phyloP scores from a whole-genome alignment of 768 basidiomycete genomes.

The Sarcomyxa edulis region DNA sequence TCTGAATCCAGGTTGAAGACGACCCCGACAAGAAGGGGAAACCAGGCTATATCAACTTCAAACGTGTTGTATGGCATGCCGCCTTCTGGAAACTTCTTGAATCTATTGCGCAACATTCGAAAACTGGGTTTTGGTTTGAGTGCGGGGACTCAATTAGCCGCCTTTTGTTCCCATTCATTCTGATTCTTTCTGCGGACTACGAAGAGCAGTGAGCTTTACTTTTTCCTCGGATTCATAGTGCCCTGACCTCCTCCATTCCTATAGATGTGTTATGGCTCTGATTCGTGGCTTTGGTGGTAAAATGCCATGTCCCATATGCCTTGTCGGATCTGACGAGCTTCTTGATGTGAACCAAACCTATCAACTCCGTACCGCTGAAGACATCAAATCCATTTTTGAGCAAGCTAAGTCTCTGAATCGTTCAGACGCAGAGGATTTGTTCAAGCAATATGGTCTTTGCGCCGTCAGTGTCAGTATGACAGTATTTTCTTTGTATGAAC shows the following conservation, averaged over 20 bases:
- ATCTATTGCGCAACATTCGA: constrained; percentile 12
- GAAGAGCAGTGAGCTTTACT: constrained; percentile 37
- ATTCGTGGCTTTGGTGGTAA: constrained; percentile 21
- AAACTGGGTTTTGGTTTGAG: constrained; percentile 14
- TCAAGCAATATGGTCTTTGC: constrained; percentile 17
- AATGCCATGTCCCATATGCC: constrained; percentile 33
- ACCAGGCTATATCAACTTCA: constrained; percentile 22
- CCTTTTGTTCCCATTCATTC: constrained; percentile 27
- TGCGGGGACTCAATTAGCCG: constrained; percentile 23
- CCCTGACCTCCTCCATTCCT: background rate
- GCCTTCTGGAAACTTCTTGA: constrained; percentile 25
- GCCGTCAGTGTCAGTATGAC: constrained; percentile 15
- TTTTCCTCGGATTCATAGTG: constrained; percentile 1
- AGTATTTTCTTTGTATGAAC: constrained; percentile 7
- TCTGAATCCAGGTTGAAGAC: constrained; percentile 26
- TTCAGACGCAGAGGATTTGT: constrained; percentile 19
- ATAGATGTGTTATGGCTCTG: constrained; percentile 32
- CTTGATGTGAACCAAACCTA: constrained; percentile 14
- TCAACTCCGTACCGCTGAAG: constrained; percentile 10
- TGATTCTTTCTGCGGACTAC: constrained; percentile 36
- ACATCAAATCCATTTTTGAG: constrained; percentile 10
- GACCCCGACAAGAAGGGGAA: constrained; percentile 23
- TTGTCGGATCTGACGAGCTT: constrained; percentile 22
- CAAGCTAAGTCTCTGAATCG: constrained; percentile 8
- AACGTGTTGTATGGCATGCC: constrained; percentile 32